Percentiles rank a stretch among this genome's conserved stretches.
Conservation (phyloP, 169 alveolate species). For the Perkinsus marinus region DNA sequence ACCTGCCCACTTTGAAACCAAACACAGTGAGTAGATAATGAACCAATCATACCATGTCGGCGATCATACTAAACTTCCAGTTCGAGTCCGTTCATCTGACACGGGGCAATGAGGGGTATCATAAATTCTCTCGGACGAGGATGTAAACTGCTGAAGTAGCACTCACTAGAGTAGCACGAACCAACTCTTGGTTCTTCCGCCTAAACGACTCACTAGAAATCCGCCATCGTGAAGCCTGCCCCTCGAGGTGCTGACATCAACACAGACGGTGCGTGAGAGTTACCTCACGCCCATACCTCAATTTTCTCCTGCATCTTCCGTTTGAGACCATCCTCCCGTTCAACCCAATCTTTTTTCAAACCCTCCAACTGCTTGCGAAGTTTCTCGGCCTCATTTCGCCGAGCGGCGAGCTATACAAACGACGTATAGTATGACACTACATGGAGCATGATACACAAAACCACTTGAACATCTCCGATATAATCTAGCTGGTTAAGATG, state of each 20-base stretch:
- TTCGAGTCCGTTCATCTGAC: too few relatives aligned
- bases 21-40: too few relatives aligned
- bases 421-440: not conserved
- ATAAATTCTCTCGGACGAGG: too few relatives aligned
- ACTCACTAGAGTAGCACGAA: not conserved
- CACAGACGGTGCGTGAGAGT: not conserved
- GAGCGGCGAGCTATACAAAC: not conserved
- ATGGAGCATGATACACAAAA: not conserved
- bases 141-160: not conserved
- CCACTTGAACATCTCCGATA: not conserved
- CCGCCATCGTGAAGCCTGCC: not conserved
- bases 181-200: not conserved
- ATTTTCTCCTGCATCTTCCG: not conserved
- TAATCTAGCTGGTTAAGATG: constrained; percentile 16
- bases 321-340: not conserved
- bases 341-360: not conserved
- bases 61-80: too few relatives aligned
- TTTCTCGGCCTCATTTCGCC: not conserved
- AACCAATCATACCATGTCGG: too few relatives aligned
- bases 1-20: too few relatives aligned
- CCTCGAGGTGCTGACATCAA: not conserved
- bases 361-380: not conserved
- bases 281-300: not conserved
- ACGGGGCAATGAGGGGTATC: too few relatives aligned
- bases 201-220: not conserved